Evolutionary conservation across 192 early-diverging fungal genomes (phyloP).

Genomic region (Dissophora globulifera): DNA sequence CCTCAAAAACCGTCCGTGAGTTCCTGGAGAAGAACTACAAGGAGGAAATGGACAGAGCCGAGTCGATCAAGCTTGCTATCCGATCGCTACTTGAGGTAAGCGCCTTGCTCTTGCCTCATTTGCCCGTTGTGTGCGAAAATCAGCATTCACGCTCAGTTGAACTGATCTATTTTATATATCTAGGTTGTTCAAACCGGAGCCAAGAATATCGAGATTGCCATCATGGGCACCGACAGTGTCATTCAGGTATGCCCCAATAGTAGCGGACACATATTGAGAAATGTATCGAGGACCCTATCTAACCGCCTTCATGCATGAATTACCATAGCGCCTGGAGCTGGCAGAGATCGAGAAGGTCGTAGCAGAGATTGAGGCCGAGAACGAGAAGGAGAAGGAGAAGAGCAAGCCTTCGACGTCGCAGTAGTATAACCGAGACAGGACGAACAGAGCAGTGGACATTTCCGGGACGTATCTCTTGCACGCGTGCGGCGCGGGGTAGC

Average conservation of each 20-base stretch:
- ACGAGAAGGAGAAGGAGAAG: conserved; percentile 81
- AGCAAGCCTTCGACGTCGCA: conserved; percentile 27
- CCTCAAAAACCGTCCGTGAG: conserved; percentile 96
- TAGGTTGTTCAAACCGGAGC: conserved; percentile 98
- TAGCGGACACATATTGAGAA: no score
- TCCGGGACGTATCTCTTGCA: no score
- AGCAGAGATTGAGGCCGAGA: conserved; percentile 89
- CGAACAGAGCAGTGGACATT: no score
- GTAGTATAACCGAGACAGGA: conserved; percentile 15
- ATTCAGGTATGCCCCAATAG: conserved; percentile 73
- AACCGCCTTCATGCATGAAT: background rate
- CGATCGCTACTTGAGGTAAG: conserved; percentile 88
- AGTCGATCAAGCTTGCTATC: conserved; percentile 90
- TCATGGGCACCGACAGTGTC: conserved; percentile 83
- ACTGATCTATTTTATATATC: background rate
- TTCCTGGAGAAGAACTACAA: conserved; percentile 98
- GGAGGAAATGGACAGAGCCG: conserved; percentile 81
- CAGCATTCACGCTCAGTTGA: background rate
- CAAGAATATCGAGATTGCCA: conserved; percentile 98
- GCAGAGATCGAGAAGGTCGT: conserved; percentile 82
- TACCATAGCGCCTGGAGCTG: conserved; percentile 58
- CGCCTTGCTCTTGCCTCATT: no score
- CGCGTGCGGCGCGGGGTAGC: no score
- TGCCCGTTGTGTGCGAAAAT: background rate
- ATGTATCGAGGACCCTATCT: no score